These are phyloP conservation scores for Saccharomycodes ludwigii DNA, from an alignment of 805 yeast species.

Conservation along the genomic window DNA sequence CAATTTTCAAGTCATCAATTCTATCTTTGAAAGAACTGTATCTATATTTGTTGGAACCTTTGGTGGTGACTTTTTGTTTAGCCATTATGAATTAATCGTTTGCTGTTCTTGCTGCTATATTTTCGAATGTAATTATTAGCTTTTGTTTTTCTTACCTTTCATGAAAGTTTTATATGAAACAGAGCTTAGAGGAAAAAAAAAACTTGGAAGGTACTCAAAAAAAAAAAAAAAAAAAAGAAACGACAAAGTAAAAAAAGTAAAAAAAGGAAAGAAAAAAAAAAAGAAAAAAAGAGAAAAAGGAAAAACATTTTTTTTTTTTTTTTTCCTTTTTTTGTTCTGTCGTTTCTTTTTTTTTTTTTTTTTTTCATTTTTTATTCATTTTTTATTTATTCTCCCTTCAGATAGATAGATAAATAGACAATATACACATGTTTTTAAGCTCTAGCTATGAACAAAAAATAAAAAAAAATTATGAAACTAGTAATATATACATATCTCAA, in stretches of 20 bases:
- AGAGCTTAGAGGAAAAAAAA: not conserved
- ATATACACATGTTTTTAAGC: no score
- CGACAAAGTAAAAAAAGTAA: not conserved
- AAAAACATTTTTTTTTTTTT: not conserved
- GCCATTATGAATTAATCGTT: slow-evolving; percentile 15
- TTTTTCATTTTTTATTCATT: no score
- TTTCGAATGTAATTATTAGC: no score
- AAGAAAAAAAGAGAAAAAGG: not conserved
- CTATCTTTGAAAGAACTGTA: slow-evolving; percentile 74
- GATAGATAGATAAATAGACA: no score
- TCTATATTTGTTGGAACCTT: slow-evolving; percentile 45
- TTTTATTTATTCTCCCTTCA: no score
- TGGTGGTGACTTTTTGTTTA: slow-evolving; percentile 32
- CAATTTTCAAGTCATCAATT: slow-evolving; percentile 73
- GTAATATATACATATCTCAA: no score
- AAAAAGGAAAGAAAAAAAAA: not conserved
- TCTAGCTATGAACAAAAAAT: not conserved
- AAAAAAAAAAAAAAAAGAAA: not conserved
- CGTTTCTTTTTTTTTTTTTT: no score
- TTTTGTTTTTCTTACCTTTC: not conserved
- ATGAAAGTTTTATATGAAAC: not conserved
- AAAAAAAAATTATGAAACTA: no score
- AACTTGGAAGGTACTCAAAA: not conserved
- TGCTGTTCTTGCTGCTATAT: not conserved
- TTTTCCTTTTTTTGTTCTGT: not conserved